These are phyloP conservation scores for Fraxinus cuspidata DNA, from an alignment of 257 asterid genomes.

Conservation along the genomic window DNA sequence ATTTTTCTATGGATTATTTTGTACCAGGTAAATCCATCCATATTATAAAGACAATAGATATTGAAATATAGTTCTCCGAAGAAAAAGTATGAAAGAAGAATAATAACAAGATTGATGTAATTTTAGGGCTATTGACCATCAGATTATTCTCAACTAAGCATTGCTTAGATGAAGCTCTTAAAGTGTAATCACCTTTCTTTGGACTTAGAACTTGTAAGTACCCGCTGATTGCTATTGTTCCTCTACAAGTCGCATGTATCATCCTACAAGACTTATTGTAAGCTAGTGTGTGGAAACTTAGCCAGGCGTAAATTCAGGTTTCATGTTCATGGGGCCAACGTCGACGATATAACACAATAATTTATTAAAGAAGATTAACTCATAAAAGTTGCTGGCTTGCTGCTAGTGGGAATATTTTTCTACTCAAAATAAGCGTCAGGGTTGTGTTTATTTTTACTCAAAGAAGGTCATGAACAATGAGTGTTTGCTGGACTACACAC, in stretches of 20 bases:
- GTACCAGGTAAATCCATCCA: neutral
- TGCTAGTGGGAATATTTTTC: neutral
- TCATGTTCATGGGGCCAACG: neutral
- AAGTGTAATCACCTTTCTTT: neutral
- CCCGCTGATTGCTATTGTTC: neutral
- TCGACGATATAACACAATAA: neutral
- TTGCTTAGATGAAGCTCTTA: conserved; percentile 14
- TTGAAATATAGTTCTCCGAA: neutral
- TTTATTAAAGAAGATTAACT: neutral
- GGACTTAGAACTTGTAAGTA: conserved; percentile 2
- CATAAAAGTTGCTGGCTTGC: neutral
- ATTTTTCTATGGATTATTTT: neutral
- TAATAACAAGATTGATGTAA: neutral
- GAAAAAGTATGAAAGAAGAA: neutral
- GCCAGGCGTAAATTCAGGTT: neutral
- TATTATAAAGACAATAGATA: neutral
- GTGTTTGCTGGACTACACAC: neutral
- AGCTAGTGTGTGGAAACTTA: neutral
- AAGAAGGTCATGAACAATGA: neutral
- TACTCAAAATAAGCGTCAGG: conserved; percentile 1
- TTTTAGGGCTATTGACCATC: neutral
- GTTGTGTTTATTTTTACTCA: neutral
- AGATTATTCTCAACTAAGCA: neutral
- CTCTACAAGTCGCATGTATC: neutral
- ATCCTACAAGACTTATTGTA: neutral